A percentile compares a stretch with the other conserved stretches of the same genome.
Evolutionary conservation across 176 grass and related monocot genomes (phyloP).

Genomic region (Oryza coarctata): DNA sequence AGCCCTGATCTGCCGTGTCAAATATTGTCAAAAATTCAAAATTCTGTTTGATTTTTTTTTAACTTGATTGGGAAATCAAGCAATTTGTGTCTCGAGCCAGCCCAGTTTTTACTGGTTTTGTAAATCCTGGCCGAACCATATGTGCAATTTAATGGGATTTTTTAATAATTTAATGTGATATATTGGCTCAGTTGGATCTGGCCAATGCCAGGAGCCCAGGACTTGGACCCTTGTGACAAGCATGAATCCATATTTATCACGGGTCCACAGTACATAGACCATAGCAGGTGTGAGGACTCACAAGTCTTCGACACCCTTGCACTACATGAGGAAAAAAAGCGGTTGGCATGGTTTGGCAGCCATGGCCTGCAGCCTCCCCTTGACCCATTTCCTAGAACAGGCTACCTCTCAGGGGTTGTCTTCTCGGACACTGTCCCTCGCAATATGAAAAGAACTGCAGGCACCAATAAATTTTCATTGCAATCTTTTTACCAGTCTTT

Average conservation of each 20-base stretch:
- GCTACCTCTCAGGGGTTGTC: slow-evolving; percentile 4
- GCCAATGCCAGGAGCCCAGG: background rate
- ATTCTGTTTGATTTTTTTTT: too few species aligned
- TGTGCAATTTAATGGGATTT: slow-evolving; percentile 13
- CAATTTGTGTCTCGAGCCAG: too few species aligned
- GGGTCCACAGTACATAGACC: slow-evolving; percentile 25
- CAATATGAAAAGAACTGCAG: slow-evolving; percentile 34
- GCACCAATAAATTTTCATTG: slow-evolving; percentile 40
- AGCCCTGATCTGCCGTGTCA: too few species aligned
- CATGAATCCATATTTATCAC: slow-evolving; percentile 36
- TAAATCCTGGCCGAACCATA: too few species aligned
- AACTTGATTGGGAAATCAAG: too few species aligned
- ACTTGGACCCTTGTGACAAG: slow-evolving; percentile 33
- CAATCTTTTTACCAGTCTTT: slow-evolving; percentile 47
- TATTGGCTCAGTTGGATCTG: background rate
- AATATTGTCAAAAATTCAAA: too few species aligned
- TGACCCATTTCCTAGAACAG: slow-evolving; percentile 38
- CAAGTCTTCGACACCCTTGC: slow-evolving; percentile 14
- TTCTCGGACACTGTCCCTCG: slow-evolving; percentile 7
- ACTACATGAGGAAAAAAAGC: slow-evolving; percentile 8
- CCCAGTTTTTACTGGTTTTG: too few species aligned
- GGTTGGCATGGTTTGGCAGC: background rate
- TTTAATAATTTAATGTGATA: background rate
- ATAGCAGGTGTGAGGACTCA: background rate
- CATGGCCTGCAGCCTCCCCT: slow-evolving; percentile 28